Percentiles rank a stretch among this genome's conserved stretches.
Evolutionary conservation across 345 rosid species (phyloP).

Genomic region (Boechera retrofracta): DNA sequence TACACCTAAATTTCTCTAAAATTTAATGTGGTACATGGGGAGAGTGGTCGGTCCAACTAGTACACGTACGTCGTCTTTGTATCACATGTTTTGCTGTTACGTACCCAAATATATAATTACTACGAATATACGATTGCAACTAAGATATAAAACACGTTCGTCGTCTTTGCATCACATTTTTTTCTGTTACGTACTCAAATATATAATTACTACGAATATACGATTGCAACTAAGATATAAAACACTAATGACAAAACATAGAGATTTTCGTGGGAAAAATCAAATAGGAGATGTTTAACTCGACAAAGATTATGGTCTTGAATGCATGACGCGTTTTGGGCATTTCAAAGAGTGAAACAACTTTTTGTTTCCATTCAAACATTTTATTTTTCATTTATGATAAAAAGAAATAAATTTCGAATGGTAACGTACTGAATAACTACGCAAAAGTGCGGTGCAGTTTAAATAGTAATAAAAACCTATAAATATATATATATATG

Average conservation of each 20-base stretch:
- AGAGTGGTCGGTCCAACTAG: conserved; percentile 15
- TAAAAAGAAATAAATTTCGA: too few relatives aligned
- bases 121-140: conserved; percentile 1
- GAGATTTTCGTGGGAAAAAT: conserved; percentile 1
- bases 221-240: conserved; percentile 13
- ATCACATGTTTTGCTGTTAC: conserved; percentile 34
- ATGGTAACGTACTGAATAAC: too few relatives aligned
- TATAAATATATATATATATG: too few relatives aligned
- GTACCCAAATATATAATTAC: conserved; percentile 16
- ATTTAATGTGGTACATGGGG: background rate
- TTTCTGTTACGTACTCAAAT: conserved; percentile 30
- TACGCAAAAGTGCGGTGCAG: too few relatives aligned
- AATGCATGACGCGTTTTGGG: too few relatives aligned
- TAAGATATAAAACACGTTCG: conserved; percentile 4
- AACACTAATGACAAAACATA: conserved; percentile 14
- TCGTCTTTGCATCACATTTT: conserved; percentile 37
- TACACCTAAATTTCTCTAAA: too few relatives aligned
- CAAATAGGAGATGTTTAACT: conserved; percentile 1
- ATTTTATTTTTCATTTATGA: too few relatives aligned
- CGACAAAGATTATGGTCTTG: background rate
- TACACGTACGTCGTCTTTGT: conserved; percentile 41
- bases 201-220: background rate
- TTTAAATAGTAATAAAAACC: too few relatives aligned
- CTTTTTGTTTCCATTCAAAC: too few relatives aligned
- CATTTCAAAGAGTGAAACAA: too few relatives aligned